These are phyloP conservation scores for Pythium vanterpoolii DNA, from an alignment of 352 stramenopile species.

Conservation along the genomic window DNA sequence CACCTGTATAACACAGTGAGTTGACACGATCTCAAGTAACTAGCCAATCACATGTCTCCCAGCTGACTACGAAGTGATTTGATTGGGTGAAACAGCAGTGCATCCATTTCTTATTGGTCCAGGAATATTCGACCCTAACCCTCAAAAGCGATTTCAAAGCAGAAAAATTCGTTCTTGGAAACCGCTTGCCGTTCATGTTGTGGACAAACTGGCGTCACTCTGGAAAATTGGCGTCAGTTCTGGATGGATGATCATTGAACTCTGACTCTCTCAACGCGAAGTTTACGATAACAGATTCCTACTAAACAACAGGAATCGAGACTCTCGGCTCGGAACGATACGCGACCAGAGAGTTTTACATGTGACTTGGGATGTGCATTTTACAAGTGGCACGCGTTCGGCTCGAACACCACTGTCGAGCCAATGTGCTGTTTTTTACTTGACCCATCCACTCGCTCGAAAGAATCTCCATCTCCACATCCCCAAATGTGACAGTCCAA, in stretches of 20 bases:
- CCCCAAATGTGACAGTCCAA: too few relatives aligned
- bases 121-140: neutral
- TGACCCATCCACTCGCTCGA: too few relatives aligned
- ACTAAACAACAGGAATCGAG: too few relatives aligned
- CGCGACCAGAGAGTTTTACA: too few relatives aligned
- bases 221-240: neutral
- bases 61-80: neutral
- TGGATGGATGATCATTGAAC: neutral
- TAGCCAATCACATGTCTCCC: neutral
- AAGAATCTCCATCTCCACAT: too few relatives aligned
- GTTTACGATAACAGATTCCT: neutral
- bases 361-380: too few relatives aligned
- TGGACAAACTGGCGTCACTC: neutral
- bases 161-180: conserved; percentile 4
- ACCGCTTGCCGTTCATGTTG: neutral
- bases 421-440: too few relatives aligned
- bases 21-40: too few relatives aligned
- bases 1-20: neutral
- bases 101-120: neutral
- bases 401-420: too few relatives aligned
- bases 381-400: too few relatives aligned
- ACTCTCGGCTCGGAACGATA: too few relatives aligned
- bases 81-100: neutral
- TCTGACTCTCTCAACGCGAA: neutral
- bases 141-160: neutral